Percentiles rank a stretch among this genome's conserved stretches.
Evolutionary conservation across 805 yeast species (phyloP).

Genomic region (Ogataea chonburiensis): DNA sequence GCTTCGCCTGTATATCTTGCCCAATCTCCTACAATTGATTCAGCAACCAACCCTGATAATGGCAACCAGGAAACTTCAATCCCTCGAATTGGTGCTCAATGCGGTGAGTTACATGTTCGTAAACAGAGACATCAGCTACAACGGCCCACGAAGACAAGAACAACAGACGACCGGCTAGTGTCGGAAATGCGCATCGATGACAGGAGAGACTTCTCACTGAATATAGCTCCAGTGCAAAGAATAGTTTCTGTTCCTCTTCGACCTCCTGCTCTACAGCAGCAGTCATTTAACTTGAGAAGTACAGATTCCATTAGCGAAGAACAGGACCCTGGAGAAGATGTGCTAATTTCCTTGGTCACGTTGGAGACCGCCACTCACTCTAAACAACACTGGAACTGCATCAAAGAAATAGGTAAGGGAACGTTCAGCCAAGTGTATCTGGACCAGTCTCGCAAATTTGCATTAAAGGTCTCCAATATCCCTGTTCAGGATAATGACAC

Average conservation of each 20-base stretch:
- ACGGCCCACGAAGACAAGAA: constrained; percentile 2
- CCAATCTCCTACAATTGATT: constrained; percentile 3
- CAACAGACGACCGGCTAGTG: background rate
- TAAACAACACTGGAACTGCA: constrained; percentile 35
- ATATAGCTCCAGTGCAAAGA: constrained; percentile 31
- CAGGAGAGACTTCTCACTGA: constrained; percentile 17
- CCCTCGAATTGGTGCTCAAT: background rate
- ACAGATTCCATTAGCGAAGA: constrained; percentile 13
- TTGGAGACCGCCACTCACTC: constrained; percentile 13
- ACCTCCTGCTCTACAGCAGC: constrained; percentile 21
- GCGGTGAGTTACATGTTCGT: constrained; percentile 1
- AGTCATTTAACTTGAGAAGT: constrained; percentile 10
- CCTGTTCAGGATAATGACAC: constrained; percentile 38
- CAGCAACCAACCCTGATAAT: constrained; percentile 1
- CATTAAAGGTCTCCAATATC: constrained; percentile 63
- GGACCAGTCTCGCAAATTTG: constrained; percentile 46
- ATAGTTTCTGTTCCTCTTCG: constrained; percentile 30
- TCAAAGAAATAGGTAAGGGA: constrained; percentile 58
- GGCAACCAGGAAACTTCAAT: background rate
- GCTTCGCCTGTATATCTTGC: constrained; percentile 25
- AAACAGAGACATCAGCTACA: constrained; percentile 9
- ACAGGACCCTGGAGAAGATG: constrained; percentile 8
- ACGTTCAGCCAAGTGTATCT: constrained; percentile 64
- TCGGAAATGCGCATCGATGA: constrained; percentile 12
- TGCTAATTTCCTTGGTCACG: constrained; percentile 14